Conservation (phyloP, 768 basidiomycete genomes). For the Amanita molliuscula region DNA sequence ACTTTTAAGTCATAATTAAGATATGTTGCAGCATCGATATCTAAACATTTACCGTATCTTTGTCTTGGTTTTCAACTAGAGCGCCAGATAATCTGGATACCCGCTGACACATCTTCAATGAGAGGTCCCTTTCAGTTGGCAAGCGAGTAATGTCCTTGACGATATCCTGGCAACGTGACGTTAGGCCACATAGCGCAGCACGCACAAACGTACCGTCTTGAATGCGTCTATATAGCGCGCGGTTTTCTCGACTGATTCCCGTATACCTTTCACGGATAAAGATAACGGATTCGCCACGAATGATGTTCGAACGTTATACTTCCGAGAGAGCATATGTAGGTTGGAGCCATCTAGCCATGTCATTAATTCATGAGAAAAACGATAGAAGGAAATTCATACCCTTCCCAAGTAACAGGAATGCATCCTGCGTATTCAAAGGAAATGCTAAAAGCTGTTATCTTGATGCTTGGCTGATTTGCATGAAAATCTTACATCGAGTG, state of each 20-base stretch:
- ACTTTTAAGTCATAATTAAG: constrained; percentile 20
- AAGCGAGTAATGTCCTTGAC: constrained; percentile 26
- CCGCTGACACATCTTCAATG: constrained; percentile 38
- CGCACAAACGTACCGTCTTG: constrained; percentile 32
- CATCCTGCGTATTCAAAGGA: constrained; percentile 42
- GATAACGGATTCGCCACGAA: constrained; percentile 45
- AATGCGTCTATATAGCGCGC: constrained; percentile 34
- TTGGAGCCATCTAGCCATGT: constrained; percentile 47
- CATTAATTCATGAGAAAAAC: constrained; percentile 1
- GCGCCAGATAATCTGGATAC: constrained; percentile 65
- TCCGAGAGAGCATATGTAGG: constrained; percentile 45
- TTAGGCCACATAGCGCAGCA: neutral
- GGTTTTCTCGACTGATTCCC: constrained; percentile 39
- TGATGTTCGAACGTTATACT: constrained; percentile 53
- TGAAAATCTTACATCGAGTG: constrained; percentile 30
- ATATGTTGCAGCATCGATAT: neutral
- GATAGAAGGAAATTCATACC: constrained; percentile 28
- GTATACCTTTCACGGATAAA: constrained; percentile 48
- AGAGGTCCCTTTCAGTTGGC: constrained; percentile 33
- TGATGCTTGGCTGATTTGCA: constrained; percentile 3
- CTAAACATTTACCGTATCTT: neutral
- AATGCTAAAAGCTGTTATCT: constrained; percentile 30
- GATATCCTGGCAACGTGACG: constrained; percentile 25
- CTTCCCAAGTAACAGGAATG: constrained; percentile 64
- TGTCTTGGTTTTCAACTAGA: constrained; percentile 40